Conservation (phyloP, 2,329 filamentous ascomycete genomes). For the Blumeriella jaapii region DNA sequence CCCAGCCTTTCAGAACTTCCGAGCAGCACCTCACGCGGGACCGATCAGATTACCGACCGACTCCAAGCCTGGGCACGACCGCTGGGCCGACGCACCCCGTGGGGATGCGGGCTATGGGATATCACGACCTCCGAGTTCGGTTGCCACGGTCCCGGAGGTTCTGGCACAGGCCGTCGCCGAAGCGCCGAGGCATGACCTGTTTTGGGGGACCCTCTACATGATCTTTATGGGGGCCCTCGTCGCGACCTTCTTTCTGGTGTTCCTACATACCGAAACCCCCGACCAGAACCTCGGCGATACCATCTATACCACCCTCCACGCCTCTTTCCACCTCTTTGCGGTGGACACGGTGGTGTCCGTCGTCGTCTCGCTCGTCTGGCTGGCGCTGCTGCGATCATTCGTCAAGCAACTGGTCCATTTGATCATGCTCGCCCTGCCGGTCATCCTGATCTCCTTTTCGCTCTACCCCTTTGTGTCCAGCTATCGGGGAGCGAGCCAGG, state of each 20-base stretch:
- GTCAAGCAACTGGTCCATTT: constrained; percentile 71
- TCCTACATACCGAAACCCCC: constrained; percentile 72
- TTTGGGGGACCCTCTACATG: constrained; percentile 84
- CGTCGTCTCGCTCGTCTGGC: constrained; percentile 79
- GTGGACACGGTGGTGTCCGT: constrained; percentile 87
- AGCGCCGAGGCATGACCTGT: constrained; percentile 72
- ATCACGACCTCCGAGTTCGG: constrained; percentile 22
- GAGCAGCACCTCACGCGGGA: constrained; percentile 21
- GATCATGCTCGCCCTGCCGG: constrained; percentile 73
- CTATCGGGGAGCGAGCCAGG: constrained; percentile 65
- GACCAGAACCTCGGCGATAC: constrained; percentile 72
- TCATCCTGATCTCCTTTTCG: constrained; percentile 79
- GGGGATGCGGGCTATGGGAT: constrained; percentile 11
- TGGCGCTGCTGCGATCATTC: constrained; percentile 78
- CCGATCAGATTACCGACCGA: constrained; percentile 23
- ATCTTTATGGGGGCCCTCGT: constrained; percentile 76
- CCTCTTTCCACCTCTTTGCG: constrained; percentile 79
- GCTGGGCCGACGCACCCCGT: constrained; percentile 18
- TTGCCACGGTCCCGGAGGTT: constrained; percentile 39
- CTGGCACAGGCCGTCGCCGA: constrained; percentile 51
- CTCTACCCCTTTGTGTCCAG: constrained; percentile 86
- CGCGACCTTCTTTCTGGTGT: constrained; percentile 80
- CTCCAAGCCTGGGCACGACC: constrained; percentile 12
- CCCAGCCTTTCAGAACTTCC: constrained; percentile 51
- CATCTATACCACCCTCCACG: constrained; percentile 79